phyloP scores from a whole-genome alignment of 1,284 basidiomycete species.

The Ganoderma sinense region DNA sequence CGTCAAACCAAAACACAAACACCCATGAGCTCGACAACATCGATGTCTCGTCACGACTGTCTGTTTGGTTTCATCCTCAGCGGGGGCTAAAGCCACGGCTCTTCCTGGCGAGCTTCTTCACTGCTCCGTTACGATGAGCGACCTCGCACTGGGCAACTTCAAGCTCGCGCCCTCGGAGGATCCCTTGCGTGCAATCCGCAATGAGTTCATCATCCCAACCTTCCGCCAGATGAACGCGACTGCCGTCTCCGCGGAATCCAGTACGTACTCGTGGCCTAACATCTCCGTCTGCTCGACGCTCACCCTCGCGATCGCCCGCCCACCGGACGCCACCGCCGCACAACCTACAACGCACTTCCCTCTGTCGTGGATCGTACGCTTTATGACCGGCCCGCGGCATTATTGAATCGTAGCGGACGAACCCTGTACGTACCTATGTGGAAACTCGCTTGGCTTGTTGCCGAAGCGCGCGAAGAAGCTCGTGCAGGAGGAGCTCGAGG shows the following conservation, averaged over 20 bases:
- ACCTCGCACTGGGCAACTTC: slow-evolving; percentile 23
- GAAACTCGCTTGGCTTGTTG: slow-evolving; percentile 93
- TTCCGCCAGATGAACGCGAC: slow-evolving; percentile 62
- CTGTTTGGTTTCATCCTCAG: neutral
- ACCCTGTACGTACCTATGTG: slow-evolving; percentile 88
- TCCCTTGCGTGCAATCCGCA: slow-evolving; percentile 38
- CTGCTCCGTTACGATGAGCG: slow-evolving; percentile 10
- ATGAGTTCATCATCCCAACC: slow-evolving; percentile 70
- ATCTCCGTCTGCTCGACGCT: neutral
- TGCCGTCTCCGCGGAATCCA: slow-evolving; percentile 46
- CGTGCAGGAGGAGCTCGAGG: slow-evolving; percentile 85
- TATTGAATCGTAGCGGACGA: slow-evolving; percentile 49
- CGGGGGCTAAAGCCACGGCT: neutral
- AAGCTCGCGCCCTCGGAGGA: slow-evolving; percentile 34
- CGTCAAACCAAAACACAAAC: neutral
- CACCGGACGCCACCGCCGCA: neutral
- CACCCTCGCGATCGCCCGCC: slow-evolving; percentile 3
- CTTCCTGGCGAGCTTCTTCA: neutral
- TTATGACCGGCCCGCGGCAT: neutral
- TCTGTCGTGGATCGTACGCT: neutral
- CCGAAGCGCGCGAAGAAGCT: slow-evolving; percentile 77
- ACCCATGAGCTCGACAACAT: neutral
- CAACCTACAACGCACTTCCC: neutral
- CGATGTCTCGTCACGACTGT: neutral
- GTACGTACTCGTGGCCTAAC: slow-evolving; percentile 37